Conservation (phyloP, 768 basidiomycete genomes). For the Lanmaoa rubissima region DNA sequence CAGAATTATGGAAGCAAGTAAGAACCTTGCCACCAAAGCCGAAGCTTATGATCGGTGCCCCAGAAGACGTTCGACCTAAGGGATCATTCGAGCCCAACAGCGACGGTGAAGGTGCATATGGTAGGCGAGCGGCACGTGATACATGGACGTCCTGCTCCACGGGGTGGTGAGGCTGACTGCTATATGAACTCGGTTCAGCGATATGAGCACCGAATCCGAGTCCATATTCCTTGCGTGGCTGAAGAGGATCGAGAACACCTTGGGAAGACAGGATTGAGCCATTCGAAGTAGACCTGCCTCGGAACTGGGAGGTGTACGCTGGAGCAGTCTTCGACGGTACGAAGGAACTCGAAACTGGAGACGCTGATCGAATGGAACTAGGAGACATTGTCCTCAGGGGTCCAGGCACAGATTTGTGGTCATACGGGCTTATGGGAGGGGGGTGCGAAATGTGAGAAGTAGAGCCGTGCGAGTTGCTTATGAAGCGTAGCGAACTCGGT, state of each 20-base stretch:
- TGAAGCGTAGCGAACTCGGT: constrained; percentile 25
- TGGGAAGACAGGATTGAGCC: constrained; percentile 41
- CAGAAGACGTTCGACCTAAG: constrained; percentile 65
- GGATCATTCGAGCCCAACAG: constrained; percentile 81
- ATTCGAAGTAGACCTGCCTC: constrained; percentile 45
- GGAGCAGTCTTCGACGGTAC: constrained; percentile 29
- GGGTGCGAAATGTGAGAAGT: constrained; percentile 9
- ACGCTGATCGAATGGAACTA: constrained; percentile 20
- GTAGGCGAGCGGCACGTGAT: constrained; percentile 41
- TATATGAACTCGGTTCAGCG: constrained; percentile 18
- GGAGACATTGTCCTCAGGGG: constrained; percentile 34
- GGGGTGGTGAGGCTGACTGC: constrained; percentile 15
- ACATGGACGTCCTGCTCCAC: constrained; percentile 28
- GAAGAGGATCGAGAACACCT: constrained; percentile 10
- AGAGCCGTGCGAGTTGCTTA: constrained; percentile 13
- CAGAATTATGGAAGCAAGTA: constrained; percentile 79
- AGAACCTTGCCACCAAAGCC: constrained; percentile 93
- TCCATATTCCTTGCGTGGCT: constrained; percentile 30
- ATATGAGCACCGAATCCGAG: constrained; percentile 20
- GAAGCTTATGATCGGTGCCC: constrained; percentile 81
- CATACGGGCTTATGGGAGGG: constrained; percentile 16
- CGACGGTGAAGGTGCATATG: constrained; percentile 85
- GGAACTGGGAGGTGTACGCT: constrained; percentile 22
- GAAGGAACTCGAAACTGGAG: constrained; percentile 37
- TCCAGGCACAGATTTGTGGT: constrained; percentile 17